Evolutionary conservation across 805 yeast genomes (phyloP).

Genomic region (Candida anglica): DNA sequence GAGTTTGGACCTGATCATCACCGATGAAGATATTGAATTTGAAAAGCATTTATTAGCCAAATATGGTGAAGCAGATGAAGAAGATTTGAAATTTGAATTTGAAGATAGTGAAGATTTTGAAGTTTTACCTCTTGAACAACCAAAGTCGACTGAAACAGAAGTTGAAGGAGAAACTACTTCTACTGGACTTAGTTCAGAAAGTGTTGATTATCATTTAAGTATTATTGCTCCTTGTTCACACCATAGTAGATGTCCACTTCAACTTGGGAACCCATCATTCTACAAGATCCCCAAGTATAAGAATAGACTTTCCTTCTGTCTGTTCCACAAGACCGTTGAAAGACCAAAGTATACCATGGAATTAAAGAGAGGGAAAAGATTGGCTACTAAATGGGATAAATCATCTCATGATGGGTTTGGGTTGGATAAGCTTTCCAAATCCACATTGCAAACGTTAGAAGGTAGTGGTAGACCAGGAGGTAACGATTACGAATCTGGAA

Average conservation of each 20-base stretch:
- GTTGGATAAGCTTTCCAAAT: slow-evolving; percentile 29
- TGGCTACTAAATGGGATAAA: slow-evolving; percentile 70
- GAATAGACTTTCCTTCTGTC: slow-evolving; percentile 66
- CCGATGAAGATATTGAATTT: slow-evolving; percentile 29
- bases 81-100: slow-evolving; percentile 46
- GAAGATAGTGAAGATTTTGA: slow-evolving; percentile 33
- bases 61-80: slow-evolving; percentile 39
- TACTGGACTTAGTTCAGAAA: slow-evolving; percentile 7
- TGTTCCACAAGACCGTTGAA: slow-evolving; percentile 63
- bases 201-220: slow-evolving; percentile 50
- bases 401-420: slow-evolving; percentile 55
- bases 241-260: slow-evolving; percentile 82
- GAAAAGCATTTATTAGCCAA: slow-evolving; percentile 31
- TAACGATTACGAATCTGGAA: slow-evolving; percentile 64
- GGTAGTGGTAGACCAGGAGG: slow-evolving; percentile 83
- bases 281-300: slow-evolving; percentile 56
- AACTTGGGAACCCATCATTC: slow-evolving; percentile 66
- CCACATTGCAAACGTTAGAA: slow-evolving; percentile 32
- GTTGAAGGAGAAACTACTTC: background rate
- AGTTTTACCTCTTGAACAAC: slow-evolving; percentile 16
- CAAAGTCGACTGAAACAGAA: slow-evolving; percentile 8
- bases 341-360: slow-evolving; percentile 82
- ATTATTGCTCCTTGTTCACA: slow-evolving; percentile 90
- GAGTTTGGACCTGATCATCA: slow-evolving; percentile 31
- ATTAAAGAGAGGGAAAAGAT: slow-evolving; percentile 72